phyloP scores from a whole-genome alignment of 768 basidiomycete genomes.

The Psilocybe cubensis region DNA sequence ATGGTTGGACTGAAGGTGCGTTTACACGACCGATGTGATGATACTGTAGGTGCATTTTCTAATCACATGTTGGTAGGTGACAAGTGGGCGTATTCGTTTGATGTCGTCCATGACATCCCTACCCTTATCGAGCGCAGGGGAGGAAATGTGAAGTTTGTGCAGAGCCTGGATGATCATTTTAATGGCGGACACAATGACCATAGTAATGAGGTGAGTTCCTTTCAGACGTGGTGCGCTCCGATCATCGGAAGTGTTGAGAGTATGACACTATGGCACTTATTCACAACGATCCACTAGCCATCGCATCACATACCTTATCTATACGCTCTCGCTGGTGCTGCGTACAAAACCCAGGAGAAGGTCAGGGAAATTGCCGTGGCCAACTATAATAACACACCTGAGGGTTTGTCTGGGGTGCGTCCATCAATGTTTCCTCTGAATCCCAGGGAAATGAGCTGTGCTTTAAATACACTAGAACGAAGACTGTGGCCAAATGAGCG shows the following conservation, averaged over 20 bases:
- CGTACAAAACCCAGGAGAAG: slow-evolving; percentile 72
- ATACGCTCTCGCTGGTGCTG: slow-evolving; percentile 72
- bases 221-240: background rate
- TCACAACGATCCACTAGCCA: slow-evolving; percentile 47
- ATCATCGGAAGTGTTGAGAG: background rate
- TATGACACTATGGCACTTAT: background rate
- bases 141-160: slow-evolving; percentile 66
- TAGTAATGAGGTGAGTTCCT: slow-evolving; percentile 66
- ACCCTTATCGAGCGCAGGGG: slow-evolving; percentile 66
- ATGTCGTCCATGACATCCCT: slow-evolving; percentile 73
- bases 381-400: slow-evolving; percentile 70
- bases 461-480: slow-evolving; percentile 60
- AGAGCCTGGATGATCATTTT: slow-evolving; percentile 64
- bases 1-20: slow-evolving; percentile 82
- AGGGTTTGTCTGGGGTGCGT: slow-evolving; percentile 73
- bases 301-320: slow-evolving; percentile 88
- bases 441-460: background rate
- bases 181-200: slow-evolving; percentile 77
- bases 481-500: slow-evolving; percentile 91
- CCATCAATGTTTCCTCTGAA: background rate
- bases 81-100: slow-evolving; percentile 74
- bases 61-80: slow-evolving; percentile 42
- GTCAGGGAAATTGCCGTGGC: slow-evolving; percentile 64
- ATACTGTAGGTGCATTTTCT: too few species aligned
- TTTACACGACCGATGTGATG: too few species aligned